These are phyloP conservation scores for Colletotrichum spinosum DNA, from an alignment of 2,329 filamentous ascomycete genomes.

Conservation along the genomic window DNA sequence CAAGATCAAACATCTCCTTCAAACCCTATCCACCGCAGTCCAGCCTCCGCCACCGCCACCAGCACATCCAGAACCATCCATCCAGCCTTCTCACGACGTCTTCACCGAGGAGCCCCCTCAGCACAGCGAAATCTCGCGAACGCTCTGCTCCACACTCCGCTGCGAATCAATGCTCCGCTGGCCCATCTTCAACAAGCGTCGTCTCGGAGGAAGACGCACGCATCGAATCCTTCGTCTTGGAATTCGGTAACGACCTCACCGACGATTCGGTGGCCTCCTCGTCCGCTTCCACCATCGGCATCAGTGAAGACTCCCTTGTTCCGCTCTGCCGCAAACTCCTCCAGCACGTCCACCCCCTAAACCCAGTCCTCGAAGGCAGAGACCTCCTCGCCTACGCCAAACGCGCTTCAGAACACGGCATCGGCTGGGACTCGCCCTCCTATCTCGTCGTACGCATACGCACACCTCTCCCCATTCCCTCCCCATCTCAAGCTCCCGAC, in stretches of 20 bases:
- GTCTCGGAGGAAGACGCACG: constrained; percentile 18
- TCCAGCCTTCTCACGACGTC: not conserved
- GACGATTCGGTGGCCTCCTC: not conserved
- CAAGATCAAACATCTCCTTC: too few species aligned
- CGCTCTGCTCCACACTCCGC: constrained; percentile 3
- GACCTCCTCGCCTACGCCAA: constrained; percentile 39
- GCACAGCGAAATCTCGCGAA: not conserved
- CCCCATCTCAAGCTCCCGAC: too few species aligned
- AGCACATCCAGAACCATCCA: not conserved
- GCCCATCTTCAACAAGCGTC: constrained; percentile 25
- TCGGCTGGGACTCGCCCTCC: constrained; percentile 39
- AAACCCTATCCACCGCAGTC: too few species aligned
- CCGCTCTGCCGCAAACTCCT: constrained; percentile 38
- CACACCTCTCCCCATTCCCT: not conserved
- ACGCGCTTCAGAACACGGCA: constrained; percentile 28
- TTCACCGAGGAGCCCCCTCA: not conserved
- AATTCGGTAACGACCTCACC: not conserved
- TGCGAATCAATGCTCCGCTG: constrained; percentile 37
- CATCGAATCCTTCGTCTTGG: constrained; percentile 34
- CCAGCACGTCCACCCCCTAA: constrained; percentile 39
- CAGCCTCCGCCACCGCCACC: too few species aligned
- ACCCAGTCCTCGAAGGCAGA: constrained; percentile 40
- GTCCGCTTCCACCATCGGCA: not conserved
- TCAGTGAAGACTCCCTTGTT: constrained; percentile 28
- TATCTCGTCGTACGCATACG: constrained; percentile 38